phyloP scores from a whole-genome alignment of 2,329 filamentous ascomycete genomes.

The Stenocarpella maydis region DNA sequence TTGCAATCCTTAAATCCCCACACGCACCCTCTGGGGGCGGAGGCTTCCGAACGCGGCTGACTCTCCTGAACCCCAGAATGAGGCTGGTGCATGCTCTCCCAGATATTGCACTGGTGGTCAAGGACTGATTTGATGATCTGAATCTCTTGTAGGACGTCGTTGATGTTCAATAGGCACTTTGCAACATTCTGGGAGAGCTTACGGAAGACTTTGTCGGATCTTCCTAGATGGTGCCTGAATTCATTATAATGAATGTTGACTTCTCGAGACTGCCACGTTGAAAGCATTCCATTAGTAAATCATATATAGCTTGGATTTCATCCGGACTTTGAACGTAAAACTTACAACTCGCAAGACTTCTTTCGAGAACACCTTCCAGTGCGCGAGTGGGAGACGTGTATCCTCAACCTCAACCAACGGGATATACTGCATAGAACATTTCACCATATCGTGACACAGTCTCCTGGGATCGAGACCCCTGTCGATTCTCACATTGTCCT shows the following conservation, averaged over 20 bases:
- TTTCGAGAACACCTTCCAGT: neutral
- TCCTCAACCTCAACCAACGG: neutral
- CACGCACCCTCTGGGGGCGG: neutral
- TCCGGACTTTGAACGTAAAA: neutral
- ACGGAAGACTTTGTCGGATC: neutral
- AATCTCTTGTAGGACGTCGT: constrained; percentile 1
- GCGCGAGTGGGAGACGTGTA: neutral
- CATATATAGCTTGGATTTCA: neutral
- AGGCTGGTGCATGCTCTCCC: neutral
- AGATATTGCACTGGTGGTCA: neutral
- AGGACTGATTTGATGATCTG: neutral
- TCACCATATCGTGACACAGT: neutral
- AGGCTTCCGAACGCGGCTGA: neutral
- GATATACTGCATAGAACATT: neutral
- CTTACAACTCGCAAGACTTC: neutral
- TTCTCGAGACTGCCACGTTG: neutral
- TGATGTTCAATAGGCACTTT: neutral
- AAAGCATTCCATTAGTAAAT: neutral
- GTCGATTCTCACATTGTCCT: neutral
- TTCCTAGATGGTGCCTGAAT: neutral
- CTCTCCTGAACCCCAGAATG: neutral
- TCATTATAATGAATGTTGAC: neutral
- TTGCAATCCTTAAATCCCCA: neutral
- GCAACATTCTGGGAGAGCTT: neutral
- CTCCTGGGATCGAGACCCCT: neutral